phyloP scores from a whole-genome alignment of 148 eudicot species.

The Persicaria maculosa region DNA sequence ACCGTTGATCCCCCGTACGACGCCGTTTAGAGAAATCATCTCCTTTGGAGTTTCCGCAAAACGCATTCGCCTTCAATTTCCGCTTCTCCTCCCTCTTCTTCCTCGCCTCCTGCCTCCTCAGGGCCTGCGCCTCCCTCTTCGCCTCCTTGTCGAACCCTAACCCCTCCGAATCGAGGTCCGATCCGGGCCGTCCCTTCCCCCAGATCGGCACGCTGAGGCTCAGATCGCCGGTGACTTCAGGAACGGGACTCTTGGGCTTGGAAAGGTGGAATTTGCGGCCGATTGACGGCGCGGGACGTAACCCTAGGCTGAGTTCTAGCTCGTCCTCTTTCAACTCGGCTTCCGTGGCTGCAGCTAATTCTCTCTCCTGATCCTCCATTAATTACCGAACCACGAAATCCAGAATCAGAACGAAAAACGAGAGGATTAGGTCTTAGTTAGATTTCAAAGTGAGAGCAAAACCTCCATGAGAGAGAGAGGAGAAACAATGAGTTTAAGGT shows the following conservation, averaged over 20 bases:
- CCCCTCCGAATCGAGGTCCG: neutral
- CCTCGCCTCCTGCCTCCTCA: slow-evolving; percentile 39
- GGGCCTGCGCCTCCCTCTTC: slow-evolving; percentile 16
- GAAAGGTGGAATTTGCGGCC: neutral
- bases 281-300: slow-evolving; percentile 9
- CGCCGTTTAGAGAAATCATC: neutral
- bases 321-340: slow-evolving; percentile 28
- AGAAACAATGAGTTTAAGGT: neutral
- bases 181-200: neutral
- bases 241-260: slow-evolving; percentile 5
- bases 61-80: slow-evolving; percentile 6
- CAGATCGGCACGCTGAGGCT: neutral
- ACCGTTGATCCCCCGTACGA: neutral
- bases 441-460: neutral
- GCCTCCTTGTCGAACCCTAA: slow-evolving; percentile 1
- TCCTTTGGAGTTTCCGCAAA: neutral
- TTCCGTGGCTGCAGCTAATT: slow-evolving; percentile 1
- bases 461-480: neutral
- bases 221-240: neutral
- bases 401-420: neutral
- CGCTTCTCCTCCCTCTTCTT: slow-evolving; percentile 42
- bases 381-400: neutral
- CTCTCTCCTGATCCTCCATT: slow-evolving; percentile 17
- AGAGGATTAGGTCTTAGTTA: neutral
- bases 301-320: slow-evolving; percentile 47